Evolutionary conservation across 371 early-diverging fungal genomes (phyloP).

Genomic region (Mucor saturninus): DNA sequence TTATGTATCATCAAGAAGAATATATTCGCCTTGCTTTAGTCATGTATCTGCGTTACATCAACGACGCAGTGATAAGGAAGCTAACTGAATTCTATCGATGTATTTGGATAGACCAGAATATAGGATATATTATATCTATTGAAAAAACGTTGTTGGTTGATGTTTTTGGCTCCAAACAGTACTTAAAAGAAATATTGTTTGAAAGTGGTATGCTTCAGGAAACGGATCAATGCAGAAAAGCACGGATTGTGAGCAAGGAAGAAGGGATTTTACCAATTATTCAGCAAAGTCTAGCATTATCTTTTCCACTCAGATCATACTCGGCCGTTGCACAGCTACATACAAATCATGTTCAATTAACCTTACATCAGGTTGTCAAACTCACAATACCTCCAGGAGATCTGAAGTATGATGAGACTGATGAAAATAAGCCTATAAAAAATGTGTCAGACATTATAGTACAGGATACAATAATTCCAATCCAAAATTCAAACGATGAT

Average conservation of each 20-base stretch:
- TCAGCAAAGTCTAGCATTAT: neutral
- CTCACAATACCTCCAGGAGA: no score
- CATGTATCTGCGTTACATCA: no score
- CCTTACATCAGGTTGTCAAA: neutral
- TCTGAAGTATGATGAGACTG: no score
- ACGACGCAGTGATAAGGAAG: no score
- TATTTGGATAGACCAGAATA: neutral
- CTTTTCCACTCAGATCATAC: neutral
- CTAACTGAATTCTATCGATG: no score
- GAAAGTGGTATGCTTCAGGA: neutral
- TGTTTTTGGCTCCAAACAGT: neutral
- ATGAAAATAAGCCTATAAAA: no score
- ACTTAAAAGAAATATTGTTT: neutral
- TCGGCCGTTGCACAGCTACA: neutral
- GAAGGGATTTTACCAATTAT: neutral
- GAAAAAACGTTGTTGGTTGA: neutral
- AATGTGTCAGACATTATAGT: no score
- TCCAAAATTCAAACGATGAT: no score
- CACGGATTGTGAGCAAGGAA: neutral
- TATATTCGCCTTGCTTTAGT: no score
- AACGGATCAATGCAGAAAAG: neutral
- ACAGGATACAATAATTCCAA: no score
- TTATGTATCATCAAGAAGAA: no score
- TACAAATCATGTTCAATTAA: neutral
- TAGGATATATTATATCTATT: neutral